Conservation (phyloP, 495 filamentous ascomycete genomes). For the Penicillium coprophilum region DNA sequence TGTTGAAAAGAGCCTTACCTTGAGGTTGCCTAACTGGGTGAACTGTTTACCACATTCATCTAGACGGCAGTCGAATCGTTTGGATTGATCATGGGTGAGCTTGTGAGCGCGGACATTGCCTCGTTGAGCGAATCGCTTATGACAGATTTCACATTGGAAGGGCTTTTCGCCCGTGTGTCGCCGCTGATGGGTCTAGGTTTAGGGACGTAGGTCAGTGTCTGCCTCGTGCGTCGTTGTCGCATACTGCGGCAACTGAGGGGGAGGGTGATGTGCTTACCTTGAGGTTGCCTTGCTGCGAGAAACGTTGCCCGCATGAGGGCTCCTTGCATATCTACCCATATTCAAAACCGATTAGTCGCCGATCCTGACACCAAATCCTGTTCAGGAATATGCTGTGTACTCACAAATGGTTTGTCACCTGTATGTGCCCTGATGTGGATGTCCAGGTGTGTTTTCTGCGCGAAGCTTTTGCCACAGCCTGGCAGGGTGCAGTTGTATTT, state of each 20-base stretch:
- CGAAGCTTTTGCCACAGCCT: constrained; percentile 78
- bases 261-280: constrained; percentile 55
- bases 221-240: neutral
- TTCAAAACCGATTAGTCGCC: constrained; percentile 6
- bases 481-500: constrained; percentile 74
- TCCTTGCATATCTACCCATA: constrained; percentile 65
- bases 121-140: constrained; percentile 78
- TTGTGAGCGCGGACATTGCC: constrained; percentile 87
- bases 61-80: constrained; percentile 77
- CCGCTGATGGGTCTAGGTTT: constrained; percentile 71
- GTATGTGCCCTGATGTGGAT: constrained; percentile 90
- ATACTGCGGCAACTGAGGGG: neutral
- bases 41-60: constrained; percentile 84
- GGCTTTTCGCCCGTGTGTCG: constrained; percentile 87
- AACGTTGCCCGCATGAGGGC: constrained; percentile 72
- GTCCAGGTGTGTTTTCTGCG: constrained; percentile 90
- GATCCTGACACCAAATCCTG: neutral
- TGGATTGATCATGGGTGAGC: constrained; percentile 73
- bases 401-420: constrained; percentile 86
- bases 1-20: constrained; percentile 52
- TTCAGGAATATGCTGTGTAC: constrained; percentile 29
- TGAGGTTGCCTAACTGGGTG: constrained; percentile 85
- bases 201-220: neutral
- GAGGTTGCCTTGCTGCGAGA: constrained; percentile 86
- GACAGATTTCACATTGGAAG: constrained; percentile 79